A percentile compares a stretch with the other conserved stretches of the same genome.
phyloP scores from a whole-genome alignment of 2,329 filamentous ascomycete species.

The Aureobasidium sp. region DNA sequence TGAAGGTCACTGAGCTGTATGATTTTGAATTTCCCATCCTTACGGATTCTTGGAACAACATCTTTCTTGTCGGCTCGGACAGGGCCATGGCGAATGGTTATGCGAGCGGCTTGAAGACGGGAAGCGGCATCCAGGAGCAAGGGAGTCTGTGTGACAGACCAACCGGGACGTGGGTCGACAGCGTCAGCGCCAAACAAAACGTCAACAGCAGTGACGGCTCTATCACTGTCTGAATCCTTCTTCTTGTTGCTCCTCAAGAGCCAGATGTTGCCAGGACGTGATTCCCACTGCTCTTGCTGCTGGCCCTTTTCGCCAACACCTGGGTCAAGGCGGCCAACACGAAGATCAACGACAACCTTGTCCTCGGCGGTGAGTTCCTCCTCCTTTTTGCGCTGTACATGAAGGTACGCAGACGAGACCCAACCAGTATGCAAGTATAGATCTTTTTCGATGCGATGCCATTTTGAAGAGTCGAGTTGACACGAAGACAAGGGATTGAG shows the following conservation, averaged over 20 bases:
- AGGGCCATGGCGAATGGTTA: constrained; percentile 71
- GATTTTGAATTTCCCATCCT: constrained; percentile 94
- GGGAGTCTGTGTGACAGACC: constrained; percentile 69
- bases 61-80: constrained; percentile 55
- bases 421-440: constrained; percentile 70
- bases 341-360: constrained; percentile 71
- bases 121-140: constrained; percentile 61
- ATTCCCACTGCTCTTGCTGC: constrained; percentile 66
- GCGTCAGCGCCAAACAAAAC: constrained; percentile 86
- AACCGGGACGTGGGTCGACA: constrained; percentile 79
- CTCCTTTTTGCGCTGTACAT: constrained; percentile 77
- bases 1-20: constrained; percentile 94
- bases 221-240: constrained; percentile 66
- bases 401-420: constrained; percentile 70
- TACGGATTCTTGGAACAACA: constrained; percentile 62
- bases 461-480: constrained; percentile 62
- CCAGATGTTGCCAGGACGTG: constrained; percentile 71
- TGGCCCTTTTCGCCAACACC: constrained; percentile 49
- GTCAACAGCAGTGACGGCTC: constrained; percentile 73
- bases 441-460: constrained; percentile 86
- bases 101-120: constrained; percentile 60
- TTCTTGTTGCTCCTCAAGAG: constrained; percentile 66
- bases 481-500: constrained; percentile 64
- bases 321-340: constrained; percentile 67
- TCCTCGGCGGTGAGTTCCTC: constrained; percentile 70